Conservation (phyloP, 257 asterid species). For the Rhazya stricta region DNA sequence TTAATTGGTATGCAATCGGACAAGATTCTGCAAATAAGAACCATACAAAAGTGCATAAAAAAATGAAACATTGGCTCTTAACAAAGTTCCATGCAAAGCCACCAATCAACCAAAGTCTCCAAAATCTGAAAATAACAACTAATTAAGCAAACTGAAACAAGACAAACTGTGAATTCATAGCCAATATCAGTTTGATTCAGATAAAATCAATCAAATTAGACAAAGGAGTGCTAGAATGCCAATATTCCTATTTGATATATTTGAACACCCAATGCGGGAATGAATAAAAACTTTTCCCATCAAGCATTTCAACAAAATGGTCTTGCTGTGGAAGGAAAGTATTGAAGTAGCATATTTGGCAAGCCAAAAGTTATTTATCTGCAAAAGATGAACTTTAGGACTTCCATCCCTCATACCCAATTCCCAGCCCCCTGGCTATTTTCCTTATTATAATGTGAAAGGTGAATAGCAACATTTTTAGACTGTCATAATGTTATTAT, state of each 20-base stretch:
- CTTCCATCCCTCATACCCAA: background rate
- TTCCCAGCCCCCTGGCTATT: background rate
- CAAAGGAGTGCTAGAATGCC: background rate
- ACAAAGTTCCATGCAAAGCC: background rate
- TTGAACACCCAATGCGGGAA: too few relatives aligned
- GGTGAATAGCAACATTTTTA: background rate
- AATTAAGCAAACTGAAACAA: background rate
- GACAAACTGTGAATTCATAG: background rate
- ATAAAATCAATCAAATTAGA: background rate
- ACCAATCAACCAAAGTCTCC: background rate
- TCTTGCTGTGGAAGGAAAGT: background rate
- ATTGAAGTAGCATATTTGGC: background rate
- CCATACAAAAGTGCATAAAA: background rate
- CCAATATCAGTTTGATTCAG: background rate
- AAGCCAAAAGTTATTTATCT: background rate
- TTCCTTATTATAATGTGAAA: background rate
- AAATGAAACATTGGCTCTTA: background rate
- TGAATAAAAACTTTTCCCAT: background rate
- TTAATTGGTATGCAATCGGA: constrained; percentile 89
- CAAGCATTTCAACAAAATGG: background rate
- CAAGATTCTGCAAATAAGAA: constrained; percentile 56
- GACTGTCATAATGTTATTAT: background rate
- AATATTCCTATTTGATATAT: background rate
- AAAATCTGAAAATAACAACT: background rate
- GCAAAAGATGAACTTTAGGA: background rate